Evolutionary conservation across 345 rosid genomes (phyloP), one percentile per base, ranked within the genome.

Genomic region (Aegle marmelos): DNA sequence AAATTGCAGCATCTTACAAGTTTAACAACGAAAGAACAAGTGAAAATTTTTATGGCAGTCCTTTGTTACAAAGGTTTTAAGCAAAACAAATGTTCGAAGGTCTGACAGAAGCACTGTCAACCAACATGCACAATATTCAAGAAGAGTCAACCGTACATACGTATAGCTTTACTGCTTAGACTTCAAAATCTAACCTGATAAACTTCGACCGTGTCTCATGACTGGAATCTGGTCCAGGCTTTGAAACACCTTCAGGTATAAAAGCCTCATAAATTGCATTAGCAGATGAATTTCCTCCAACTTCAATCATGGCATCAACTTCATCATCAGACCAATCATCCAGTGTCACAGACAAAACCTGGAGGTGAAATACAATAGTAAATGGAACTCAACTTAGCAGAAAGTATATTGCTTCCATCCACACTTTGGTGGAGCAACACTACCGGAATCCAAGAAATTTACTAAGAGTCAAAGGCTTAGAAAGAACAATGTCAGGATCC

Each of bases 261-360:
- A 84, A 87, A 9, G 98, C 97, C 88, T 97, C 98, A 56, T 94
- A 94, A 59, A 94, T 93, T 65, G 97, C 76, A 89, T 97, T 97
- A 4, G 97, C 98, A 75, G 98, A 80, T 45, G 92, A 82, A 75
- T 96, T 96, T 72, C 99, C 99, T 70, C 98, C 99, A 50, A 96
- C 94, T 90, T 94, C 98, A 76, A 89, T 79, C 98, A 97, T 90
- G 70, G 97, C 79, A 69, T 97, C 98, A 73, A 94, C 84, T 85
- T 97, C 95, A 61, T 90, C 98, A 69, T 91, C 91, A 62, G 97
- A 86, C 98, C 99, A 97, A 3, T 97, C 99, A 90, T 97, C 99
- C 85, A 97, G 77, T 58, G 98, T 88, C 82, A 97, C 95, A 11
- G 99, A 97, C 75, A 97, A 86, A 82, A 94, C 98, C 99, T 97